Evolutionary conservation across 768 basidiomycete species (phyloP).

Genomic region (Panaeolus papilionaceus): DNA sequence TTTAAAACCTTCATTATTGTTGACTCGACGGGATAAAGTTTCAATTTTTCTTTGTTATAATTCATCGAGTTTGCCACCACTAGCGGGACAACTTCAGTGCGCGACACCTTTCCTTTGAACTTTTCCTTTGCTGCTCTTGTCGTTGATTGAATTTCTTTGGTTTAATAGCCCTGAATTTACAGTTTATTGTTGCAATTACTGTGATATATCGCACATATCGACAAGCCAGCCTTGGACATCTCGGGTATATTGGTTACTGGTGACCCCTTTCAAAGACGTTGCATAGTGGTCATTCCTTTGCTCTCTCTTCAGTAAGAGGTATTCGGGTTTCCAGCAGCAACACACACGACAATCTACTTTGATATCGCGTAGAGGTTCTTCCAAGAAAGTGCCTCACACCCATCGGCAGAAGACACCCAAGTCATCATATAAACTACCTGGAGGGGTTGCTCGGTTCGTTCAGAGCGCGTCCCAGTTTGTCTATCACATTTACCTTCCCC

Average conservation of each 20-base stretch:
- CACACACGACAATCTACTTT: neutral
- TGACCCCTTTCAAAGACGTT: neutral
- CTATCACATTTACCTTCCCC: neutral
- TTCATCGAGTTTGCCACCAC: neutral
- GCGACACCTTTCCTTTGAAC: constrained; percentile 3
- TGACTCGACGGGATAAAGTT: constrained; percentile 2
- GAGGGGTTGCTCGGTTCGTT: constrained; percentile 15
- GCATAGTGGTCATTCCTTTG: neutral
- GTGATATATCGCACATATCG: neutral
- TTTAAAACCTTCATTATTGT: neutral
- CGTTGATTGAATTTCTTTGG: neutral
- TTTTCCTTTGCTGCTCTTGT: neutral
- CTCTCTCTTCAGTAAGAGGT: neutral
- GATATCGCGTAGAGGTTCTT: neutral
- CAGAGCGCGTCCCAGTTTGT: constrained; percentile 13
- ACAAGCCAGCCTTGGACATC: neutral
- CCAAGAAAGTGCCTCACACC: neutral
- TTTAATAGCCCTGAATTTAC: neutral
- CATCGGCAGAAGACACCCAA: neutral
- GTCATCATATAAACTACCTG: constrained; percentile 14
- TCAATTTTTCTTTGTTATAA: neutral
- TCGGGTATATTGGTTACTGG: neutral
- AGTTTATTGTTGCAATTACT: neutral
- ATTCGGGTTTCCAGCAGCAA: neutral
- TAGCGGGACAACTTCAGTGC: constrained; percentile 7